A percentile compares a stretch with the other conserved stretches of the same genome.
Conservation (phyloP, 2,329 filamentous ascomycete species). For the Aspergillus amoenus region DNA sequence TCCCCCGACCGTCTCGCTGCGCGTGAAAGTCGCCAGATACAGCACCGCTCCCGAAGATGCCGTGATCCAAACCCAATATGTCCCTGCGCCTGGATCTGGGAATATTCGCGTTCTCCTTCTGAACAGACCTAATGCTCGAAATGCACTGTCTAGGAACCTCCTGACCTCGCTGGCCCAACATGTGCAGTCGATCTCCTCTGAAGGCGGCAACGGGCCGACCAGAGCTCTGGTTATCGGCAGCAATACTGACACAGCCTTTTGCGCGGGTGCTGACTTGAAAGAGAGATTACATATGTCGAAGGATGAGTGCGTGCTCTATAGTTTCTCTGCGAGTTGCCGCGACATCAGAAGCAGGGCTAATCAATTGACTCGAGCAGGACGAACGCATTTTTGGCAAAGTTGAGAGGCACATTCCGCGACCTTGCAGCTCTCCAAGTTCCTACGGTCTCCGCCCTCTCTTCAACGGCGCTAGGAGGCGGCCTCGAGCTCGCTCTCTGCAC, state of each 20-base stretch:
- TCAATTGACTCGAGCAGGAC: constrained; percentile 58
- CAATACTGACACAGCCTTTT: constrained; percentile 84
- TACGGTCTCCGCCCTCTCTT: constrained; percentile 84
- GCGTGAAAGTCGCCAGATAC: constrained; percentile 33
- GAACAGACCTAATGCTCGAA: constrained; percentile 80
- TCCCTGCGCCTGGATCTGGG: constrained; percentile 76
- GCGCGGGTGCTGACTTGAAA: constrained; percentile 91
- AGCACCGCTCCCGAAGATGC: constrained; percentile 35
- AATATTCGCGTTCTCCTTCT: constrained; percentile 86
- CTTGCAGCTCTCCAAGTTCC: constrained; percentile 79
- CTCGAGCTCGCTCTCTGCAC: constrained; percentile 90
- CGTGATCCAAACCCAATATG: constrained; percentile 66
- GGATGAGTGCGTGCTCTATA: constrained; percentile 64
- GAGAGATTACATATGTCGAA: constrained; percentile 74
- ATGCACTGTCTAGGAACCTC: constrained; percentile 82
- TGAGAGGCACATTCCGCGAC: constrained; percentile 72
- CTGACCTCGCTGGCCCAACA: constrained; percentile 70
- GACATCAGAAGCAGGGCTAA: not conserved
- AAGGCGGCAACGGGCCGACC: constrained; percentile 60
- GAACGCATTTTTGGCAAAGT: constrained; percentile 69
- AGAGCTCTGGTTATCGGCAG: constrained; percentile 81
- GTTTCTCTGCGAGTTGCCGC: not conserved
- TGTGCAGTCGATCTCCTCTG: constrained; percentile 67
- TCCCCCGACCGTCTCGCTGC: constrained; percentile 21
- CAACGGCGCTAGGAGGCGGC: constrained; percentile 84